These are phyloP conservation scores for Orychophragmus violaceus DNA, from an alignment of 345 rosid species.

Conservation along the genomic window DNA sequence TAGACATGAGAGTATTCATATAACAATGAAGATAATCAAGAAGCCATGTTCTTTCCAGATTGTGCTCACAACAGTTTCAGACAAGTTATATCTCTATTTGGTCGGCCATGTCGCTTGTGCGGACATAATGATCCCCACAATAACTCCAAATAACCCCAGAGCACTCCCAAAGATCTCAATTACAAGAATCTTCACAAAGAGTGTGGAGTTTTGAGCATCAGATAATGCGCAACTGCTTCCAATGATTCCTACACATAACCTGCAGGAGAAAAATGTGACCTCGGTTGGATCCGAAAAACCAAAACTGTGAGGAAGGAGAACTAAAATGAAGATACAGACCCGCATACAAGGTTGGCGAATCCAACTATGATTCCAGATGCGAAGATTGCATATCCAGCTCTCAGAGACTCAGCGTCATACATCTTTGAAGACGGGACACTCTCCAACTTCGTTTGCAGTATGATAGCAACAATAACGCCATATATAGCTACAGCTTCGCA, in stretches of 20 bases:
- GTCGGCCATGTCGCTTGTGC: constrained; percentile 99
- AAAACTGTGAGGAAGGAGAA: constrained; percentile 8
- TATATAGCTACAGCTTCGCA: constrained; percentile 99
- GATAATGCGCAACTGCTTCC: constrained; percentile 98
- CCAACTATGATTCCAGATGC: constrained; percentile 99
- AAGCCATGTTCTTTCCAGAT: constrained; percentile 24
- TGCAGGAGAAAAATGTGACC: constrained; percentile 26
- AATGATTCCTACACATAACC: constrained; percentile 92
- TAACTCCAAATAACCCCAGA: constrained; percentile 94
- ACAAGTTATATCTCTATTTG: constrained; percentile 28
- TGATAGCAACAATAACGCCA: constrained; percentile 96
- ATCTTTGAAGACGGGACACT: constrained; percentile 71
- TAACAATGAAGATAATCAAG: constrained; percentile 22
- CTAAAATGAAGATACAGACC: constrained; percentile 46
- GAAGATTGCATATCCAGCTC: constrained; percentile 99
- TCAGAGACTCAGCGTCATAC: constrained; percentile 80
- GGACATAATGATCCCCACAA: constrained; percentile 96
- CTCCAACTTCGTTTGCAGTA: constrained; percentile 94
- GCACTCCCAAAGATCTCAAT: constrained; percentile 99
- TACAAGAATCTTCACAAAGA: constrained; percentile 97
- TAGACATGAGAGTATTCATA: constrained; percentile 20
- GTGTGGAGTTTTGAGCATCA: constrained; percentile 94
- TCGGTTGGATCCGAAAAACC: neutral
- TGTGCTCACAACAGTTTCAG: neutral
- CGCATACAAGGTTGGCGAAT: constrained; percentile 96